phyloP scores from a whole-genome alignment of 2,329 filamentous ascomycete genomes.

The Berkeleyomyces rouxiae region DNA sequence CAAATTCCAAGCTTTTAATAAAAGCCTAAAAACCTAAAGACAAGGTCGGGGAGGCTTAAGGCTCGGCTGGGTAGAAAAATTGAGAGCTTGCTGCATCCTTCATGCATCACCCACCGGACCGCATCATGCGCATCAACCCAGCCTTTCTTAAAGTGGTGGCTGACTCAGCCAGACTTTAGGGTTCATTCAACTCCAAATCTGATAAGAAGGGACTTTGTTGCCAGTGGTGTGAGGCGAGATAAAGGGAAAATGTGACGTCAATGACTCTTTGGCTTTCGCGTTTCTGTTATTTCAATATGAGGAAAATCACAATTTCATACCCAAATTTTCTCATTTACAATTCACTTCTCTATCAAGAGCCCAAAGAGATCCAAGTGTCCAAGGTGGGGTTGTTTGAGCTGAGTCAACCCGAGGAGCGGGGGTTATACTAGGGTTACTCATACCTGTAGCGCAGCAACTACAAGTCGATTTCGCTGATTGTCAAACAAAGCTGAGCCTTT shows the following conservation, averaged over 20 bases:
- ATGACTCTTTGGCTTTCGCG: not conserved
- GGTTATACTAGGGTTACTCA: conserved; percentile 2
- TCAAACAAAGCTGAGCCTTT: conserved; percentile 1
- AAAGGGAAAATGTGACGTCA: not conserved
- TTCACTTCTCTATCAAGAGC: not conserved
- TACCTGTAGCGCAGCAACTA: not conserved
- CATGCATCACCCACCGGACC: conserved; percentile 1
- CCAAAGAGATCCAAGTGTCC: not conserved
- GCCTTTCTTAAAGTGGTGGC: conserved; percentile 7
- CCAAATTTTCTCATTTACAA: not conserved
- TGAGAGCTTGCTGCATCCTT: conserved; percentile 13
- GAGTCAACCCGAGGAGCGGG: not conserved
- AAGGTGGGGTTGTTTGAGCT: not conserved
- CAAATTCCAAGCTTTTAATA: not conserved
- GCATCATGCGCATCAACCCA: conserved; percentile 10
- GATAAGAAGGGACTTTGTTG: not conserved
- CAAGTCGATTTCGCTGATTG: not conserved
- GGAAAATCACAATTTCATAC: not conserved
- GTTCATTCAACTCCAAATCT: not conserved
- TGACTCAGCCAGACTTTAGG: conserved; percentile 9
- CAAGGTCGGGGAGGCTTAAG: conserved; percentile 7
- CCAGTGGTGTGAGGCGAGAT: not conserved
- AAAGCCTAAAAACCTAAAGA: conserved; percentile 12
- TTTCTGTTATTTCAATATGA: not conserved
- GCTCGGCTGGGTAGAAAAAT: conserved; percentile 13